Percentiles rank a stretch among this genome's conserved stretches.
Conservation (phyloP, 257 asterid species). For the Solanum appendiculatum region DNA sequence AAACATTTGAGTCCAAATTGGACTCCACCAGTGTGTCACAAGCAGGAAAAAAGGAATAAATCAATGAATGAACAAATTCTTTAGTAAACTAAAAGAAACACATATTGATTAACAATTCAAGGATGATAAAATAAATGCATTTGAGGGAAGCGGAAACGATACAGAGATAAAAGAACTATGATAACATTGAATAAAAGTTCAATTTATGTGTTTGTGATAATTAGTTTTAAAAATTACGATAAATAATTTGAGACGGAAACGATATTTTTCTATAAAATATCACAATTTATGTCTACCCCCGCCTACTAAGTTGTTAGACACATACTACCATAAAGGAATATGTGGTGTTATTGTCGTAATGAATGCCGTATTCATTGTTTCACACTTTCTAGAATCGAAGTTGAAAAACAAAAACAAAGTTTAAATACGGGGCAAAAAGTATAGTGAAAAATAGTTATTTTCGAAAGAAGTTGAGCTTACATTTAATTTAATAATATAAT, state of each 20-base stretch:
- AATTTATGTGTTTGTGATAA: neutral
- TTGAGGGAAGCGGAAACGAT: neutral
- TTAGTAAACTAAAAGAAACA: too few species aligned
- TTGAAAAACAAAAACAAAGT: neutral
- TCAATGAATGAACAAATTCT: neutral
- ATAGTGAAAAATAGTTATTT: too few species aligned
- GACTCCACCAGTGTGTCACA: neutral
- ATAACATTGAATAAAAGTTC: neutral
- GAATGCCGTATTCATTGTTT: neutral
- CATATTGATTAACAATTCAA: too few species aligned
- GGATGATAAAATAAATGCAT: too few species aligned
- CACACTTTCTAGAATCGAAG: neutral
- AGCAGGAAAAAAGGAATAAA: neutral
- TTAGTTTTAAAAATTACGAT: too few species aligned
- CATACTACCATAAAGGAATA: neutral
- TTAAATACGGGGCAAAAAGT: neutral
- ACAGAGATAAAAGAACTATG: too few species aligned
- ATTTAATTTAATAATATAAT: neutral
- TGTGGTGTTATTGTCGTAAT: neutral
- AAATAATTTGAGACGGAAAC: too few species aligned
- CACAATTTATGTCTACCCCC: neutral
- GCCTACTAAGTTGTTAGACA: neutral
- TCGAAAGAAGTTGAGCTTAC: too few species aligned
- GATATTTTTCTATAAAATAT: too few species aligned
- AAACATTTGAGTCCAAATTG: neutral